These are phyloP conservation scores for Stemphylium lycopersici DNA, from an alignment of 2,329 filamentous ascomycete species.

Conservation along the genomic window DNA sequence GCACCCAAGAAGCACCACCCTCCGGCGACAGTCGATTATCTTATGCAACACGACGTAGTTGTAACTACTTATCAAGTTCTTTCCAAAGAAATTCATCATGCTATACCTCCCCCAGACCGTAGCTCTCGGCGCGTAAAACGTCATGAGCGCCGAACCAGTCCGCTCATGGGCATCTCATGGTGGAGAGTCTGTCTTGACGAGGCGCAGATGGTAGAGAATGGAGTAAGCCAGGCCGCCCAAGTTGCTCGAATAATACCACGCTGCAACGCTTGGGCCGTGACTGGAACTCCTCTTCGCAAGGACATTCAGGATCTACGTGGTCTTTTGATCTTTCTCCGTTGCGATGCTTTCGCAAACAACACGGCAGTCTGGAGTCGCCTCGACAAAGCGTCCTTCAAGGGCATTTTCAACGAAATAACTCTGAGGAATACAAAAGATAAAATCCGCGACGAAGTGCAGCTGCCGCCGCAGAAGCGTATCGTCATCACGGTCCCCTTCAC, in stretches of 20 bases:
- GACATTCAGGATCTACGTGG: constrained; percentile 80
- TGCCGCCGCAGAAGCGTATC: constrained; percentile 84
- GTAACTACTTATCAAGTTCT: constrained; percentile 72
- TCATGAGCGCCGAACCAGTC: constrained; percentile 72
- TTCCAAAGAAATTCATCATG: constrained; percentile 80
- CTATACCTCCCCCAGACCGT: constrained; percentile 72
- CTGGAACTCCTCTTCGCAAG: constrained; percentile 86
- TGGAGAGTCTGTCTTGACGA: constrained; percentile 79
- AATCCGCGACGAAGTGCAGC: constrained; percentile 75
- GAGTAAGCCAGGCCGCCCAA: constrained; percentile 80
- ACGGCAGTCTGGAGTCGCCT: constrained; percentile 72
- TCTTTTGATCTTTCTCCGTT: constrained; percentile 78
- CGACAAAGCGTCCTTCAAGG: constrained; percentile 68
- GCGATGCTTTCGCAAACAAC: constrained; percentile 74
- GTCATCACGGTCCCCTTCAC: constrained; percentile 91
- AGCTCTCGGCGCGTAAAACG: constrained; percentile 68
- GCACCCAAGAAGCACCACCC: constrained; percentile 43
- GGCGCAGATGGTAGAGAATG: constrained; percentile 92
- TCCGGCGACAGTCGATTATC: constrained; percentile 52
- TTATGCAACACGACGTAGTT: constrained; percentile 63
- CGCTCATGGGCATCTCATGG: constrained; percentile 81
- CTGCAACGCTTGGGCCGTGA: constrained; percentile 88
- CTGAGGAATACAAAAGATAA: constrained; percentile 85
- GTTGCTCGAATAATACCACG: constrained; percentile 82
- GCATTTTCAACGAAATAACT: constrained; percentile 73